phyloP scores from a whole-genome alignment of 148 eudicot genomes.

The Nepenthes mirabilis region DNA sequence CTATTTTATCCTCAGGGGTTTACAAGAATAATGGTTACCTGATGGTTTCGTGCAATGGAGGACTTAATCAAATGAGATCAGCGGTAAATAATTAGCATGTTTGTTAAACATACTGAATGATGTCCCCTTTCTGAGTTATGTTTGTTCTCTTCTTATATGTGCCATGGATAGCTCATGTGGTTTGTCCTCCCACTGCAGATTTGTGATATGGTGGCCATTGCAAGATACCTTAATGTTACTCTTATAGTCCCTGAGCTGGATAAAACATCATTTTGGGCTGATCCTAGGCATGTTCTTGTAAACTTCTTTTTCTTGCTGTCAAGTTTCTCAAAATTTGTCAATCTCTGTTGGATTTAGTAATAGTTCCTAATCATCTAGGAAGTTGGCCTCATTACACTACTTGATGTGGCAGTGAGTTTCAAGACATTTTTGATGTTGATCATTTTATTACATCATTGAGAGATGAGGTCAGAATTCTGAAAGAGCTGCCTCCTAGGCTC shows the following conservation, averaged over 20 bases:
- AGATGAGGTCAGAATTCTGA: conserved; percentile 80
- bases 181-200: conserved; percentile 36
- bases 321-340: conserved; percentile 7
- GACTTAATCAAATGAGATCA: conserved; percentile 98
- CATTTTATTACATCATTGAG: conserved; percentile 81
- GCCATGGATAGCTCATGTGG: not conserved
- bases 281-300: conserved; percentile 73
- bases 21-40: conserved; percentile 94
- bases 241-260: conserved; percentile 91
- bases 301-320: conserved; percentile 16
- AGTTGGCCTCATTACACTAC: conserved; percentile 5
- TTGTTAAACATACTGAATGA: not conserved
- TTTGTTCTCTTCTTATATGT: not conserved
- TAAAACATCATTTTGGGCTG: conserved; percentile 95
- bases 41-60: conserved; percentile 99
- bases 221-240: conserved; percentile 94
- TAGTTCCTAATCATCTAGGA: conserved; percentile 1
- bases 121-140: not conserved
- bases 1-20: conserved; percentile 42
- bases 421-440: conserved; percentile 89
- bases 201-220: conserved; percentile 98
- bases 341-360: not conserved
- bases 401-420: conserved; percentile 59
- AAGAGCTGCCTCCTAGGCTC: conserved; percentile 77
- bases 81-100: conserved; percentile 49